Evolutionary conservation across 2,329 filamentous ascomycete genomes (phyloP).

Genomic region (Paecilomyces formosus): DNA sequence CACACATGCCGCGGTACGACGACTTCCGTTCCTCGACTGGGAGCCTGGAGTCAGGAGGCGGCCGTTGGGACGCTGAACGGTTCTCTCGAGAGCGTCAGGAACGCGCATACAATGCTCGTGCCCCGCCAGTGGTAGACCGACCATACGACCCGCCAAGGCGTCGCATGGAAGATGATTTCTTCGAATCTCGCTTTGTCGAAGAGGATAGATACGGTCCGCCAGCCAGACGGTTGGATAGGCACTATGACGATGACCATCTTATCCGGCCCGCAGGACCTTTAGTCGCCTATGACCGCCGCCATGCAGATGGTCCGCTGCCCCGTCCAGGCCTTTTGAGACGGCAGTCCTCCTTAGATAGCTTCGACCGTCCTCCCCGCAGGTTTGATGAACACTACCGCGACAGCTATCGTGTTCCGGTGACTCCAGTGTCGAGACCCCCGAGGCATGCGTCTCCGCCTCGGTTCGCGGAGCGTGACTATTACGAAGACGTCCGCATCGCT

Average conservation of each 20-base stretch:
- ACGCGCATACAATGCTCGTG: constrained; percentile 25
- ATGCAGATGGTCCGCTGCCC: constrained; percentile 47
- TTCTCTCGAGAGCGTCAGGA: constrained; percentile 37
- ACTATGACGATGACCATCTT: constrained; percentile 36
- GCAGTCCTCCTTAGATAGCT: constrained; percentile 85
- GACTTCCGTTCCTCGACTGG: constrained; percentile 29
- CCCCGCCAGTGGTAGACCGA: constrained; percentile 13
- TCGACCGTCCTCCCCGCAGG: constrained; percentile 63
- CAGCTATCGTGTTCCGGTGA: constrained; percentile 44
- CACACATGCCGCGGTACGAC: constrained; percentile 29
- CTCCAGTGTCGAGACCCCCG: constrained; percentile 5
- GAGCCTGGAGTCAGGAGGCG: constrained; percentile 18
- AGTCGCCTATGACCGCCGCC: constrained; percentile 50
- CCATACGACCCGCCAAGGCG: constrained; percentile 3
- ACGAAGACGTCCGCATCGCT: constrained; percentile 61
- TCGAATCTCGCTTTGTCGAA: constrained; percentile 33
- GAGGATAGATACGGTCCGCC: constrained; percentile 38
- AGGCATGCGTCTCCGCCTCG: constrained; percentile 48
- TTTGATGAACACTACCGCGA: constrained; percentile 34
- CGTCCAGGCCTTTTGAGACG: constrained; percentile 66
- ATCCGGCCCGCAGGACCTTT: constrained; percentile 43
- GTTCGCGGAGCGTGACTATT: constrained; percentile 49
- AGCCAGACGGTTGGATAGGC: constrained; percentile 27
- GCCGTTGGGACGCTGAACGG: constrained; percentile 34
- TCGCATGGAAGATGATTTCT: constrained; percentile 30